phyloP scores from a whole-genome alignment of 805 yeast species.

The Suhomyces sp. region DNA sequence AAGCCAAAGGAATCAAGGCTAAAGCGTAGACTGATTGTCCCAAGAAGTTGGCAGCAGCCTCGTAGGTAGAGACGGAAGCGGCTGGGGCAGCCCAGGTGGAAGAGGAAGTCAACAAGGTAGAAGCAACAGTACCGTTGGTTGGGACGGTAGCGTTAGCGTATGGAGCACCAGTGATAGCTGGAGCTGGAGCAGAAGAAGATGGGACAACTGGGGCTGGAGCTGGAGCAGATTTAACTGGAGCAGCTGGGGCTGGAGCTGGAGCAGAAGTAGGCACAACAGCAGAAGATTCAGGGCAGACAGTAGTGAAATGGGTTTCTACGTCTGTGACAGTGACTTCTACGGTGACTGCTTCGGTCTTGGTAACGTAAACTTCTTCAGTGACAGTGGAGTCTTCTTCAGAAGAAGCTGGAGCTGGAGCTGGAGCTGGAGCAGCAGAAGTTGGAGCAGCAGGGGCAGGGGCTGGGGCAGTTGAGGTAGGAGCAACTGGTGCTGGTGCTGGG shows the following conservation, averaged over 20 bases:
- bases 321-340: slow-evolving; percentile 11
- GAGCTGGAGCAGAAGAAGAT: slow-evolving; percentile 6
- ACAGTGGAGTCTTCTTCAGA: slow-evolving; percentile 2
- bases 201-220: slow-evolving; percentile 7
- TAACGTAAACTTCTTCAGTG: slow-evolving; percentile 2
- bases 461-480: slow-evolving; percentile 7
- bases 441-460: slow-evolving; percentile 8
- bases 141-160: slow-evolving; percentile 4
- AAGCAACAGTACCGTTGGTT: neutral
- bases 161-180: slow-evolving; percentile 8
- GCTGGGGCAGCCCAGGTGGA: slow-evolving; percentile 6
- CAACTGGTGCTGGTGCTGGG: slow-evolving; percentile 12
- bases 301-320: slow-evolving; percentile 13
- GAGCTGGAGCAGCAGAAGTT: slow-evolving; percentile 10
- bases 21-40: slow-evolving; percentile 29
- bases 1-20: slow-evolving; percentile 34
- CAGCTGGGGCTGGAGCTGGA: slow-evolving; percentile 11
- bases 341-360: neutral
- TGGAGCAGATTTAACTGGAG: slow-evolving; percentile 1
- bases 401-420: slow-evolving; percentile 3
- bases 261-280: slow-evolving; percentile 7
- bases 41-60: slow-evolving; percentile 17
- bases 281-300: slow-evolving; percentile 11
- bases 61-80: slow-evolving; percentile 8
- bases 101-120: neutral